phyloP scores from a whole-genome alignment of 208 protist genomes.

The Tritrichomonas musculus region DNA sequence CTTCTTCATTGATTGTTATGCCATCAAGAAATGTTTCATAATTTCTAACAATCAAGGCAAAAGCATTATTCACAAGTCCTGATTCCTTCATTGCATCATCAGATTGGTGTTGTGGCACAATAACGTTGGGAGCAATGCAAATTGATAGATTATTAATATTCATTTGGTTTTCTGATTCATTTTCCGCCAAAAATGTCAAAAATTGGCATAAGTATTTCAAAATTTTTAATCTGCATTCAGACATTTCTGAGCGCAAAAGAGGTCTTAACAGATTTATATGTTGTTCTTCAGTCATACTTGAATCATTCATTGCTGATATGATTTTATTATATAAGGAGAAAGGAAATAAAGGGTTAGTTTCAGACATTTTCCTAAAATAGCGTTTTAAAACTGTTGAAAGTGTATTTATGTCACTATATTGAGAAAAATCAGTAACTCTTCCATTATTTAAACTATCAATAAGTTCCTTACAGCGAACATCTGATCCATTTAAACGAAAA shows the following conservation, averaged over 20 bases:
- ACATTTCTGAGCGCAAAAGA: not conserved
- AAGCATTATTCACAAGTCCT: not conserved
- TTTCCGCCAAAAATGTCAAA: not conserved
- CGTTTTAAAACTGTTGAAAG: not conserved
- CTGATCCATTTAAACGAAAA: not conserved
- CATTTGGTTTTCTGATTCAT: not conserved
- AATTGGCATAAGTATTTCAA: not conserved
- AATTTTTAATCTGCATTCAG: not conserved
- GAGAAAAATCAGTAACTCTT: not conserved
- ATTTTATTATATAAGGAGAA: not conserved
- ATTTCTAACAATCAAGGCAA: not conserved
- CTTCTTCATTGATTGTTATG: not conserved
- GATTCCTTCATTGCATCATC: not conserved
- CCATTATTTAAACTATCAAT: not conserved
- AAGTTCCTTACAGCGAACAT: not conserved
- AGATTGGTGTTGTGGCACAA: not conserved
- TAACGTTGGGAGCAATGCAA: not conserved
- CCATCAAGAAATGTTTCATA: not conserved
- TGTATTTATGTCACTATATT: not conserved
- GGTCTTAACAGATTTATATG: not conserved
- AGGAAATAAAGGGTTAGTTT: not conserved
- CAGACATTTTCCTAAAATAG: not conserved
- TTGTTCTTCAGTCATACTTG: not conserved
- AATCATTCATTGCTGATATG: not conserved
- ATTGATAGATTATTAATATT: not conserved